Base-by-base conservation (phyloP, 768 basidiomycete genomes). In the Collybiopsis luxurians region DNA sequence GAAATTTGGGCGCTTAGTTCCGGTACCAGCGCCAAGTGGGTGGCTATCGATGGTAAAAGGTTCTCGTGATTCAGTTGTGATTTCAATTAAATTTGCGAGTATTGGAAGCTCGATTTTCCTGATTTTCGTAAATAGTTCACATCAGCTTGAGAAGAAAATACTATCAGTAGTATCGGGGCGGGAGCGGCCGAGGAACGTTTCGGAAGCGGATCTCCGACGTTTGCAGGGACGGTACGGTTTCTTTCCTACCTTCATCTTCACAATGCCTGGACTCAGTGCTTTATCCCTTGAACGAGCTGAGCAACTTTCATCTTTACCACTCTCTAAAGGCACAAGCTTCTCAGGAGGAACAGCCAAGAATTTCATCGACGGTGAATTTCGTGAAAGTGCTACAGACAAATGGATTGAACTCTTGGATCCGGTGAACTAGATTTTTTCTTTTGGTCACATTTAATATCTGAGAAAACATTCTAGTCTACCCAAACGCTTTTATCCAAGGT, bases 331-430 rank as follows among this genome's bases (percentile, higher is more conserved):
- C 40, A 95, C 95, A 2, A 90, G 79, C 56, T 87, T 89, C 26
- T 81, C 84, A 11, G 95, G 95, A n/a, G 89, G 83, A 28, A 86
- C 79, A 59, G 95, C 95, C 55, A 95, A 90, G 81, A 95, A 94
- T 70, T 94, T 88, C 71, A 90, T 98, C 57, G 89, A 84, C 11
- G 96, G 95, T 4, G 81, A 94, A 73, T 98, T 95, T 65, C 78
- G 87, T 9, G 89, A 95, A 64, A 93, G 91, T 73, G 82, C 82
- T 64, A 73, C 89, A n/a, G 71, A 78, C 1, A 78, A 88, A 60
- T 98, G 90, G 90, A 82, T 93, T 58, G 92, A 96, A 46, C 83
- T 97, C 3, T 75, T 85, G 53, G 96, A 98, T 74, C 96, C 95
- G 15, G 94, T 95, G 64, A 61, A 87, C 76, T 51, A 19, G 28